phyloP scores from a whole-genome alignment of 2,329 filamentous ascomycete species.

The Tolypocladium amazonense region DNA sequence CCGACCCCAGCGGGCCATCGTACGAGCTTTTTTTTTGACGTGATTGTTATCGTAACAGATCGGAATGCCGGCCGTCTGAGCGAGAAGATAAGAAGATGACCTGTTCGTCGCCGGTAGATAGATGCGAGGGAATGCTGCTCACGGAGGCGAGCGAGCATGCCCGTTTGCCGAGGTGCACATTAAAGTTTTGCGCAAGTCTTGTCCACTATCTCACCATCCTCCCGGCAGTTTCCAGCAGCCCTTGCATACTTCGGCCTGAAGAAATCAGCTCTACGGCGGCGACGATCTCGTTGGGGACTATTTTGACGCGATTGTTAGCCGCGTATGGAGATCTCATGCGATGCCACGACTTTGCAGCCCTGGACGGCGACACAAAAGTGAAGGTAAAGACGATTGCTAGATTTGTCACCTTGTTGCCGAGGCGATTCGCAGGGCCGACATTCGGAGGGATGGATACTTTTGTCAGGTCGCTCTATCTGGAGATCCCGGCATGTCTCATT shows the following conservation, averaged over 20 bases:
- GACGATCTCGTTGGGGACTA: not conserved
- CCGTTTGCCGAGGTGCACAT: constrained; percentile 6
- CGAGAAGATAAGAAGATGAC: constrained; percentile 8
- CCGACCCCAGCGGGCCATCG: constrained; percentile 5
- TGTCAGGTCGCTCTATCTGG: too few relatives aligned
- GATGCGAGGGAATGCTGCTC: constrained; percentile 9
- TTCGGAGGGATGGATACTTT: not conserved
- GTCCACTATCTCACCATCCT: constrained; percentile 1
- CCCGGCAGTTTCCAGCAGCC: constrained; percentile 1
- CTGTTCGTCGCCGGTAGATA: constrained; percentile 4
- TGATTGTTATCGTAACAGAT: constrained; percentile 12
- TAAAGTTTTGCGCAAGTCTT: constrained; percentile 8
- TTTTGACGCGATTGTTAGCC: constrained; percentile 6
- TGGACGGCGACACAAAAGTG: not conserved
- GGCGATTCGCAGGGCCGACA: constrained; percentile 1
- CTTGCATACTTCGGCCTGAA: not conserved
- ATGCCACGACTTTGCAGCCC: constrained; percentile 3
- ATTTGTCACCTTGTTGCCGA: constrained; percentile 7
- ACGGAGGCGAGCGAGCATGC: constrained; percentile 6
- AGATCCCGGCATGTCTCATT: not conserved
- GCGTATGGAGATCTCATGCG: constrained; percentile 6
- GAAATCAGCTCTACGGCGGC: not conserved
- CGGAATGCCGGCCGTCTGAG: constrained; percentile 8
- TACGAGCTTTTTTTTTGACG: constrained; percentile 9
- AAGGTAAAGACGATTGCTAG: constrained; percentile 2